Conservation (phyloP, 2,329 filamentous ascomycete genomes). For the Simplicillium sp. region DNA sequence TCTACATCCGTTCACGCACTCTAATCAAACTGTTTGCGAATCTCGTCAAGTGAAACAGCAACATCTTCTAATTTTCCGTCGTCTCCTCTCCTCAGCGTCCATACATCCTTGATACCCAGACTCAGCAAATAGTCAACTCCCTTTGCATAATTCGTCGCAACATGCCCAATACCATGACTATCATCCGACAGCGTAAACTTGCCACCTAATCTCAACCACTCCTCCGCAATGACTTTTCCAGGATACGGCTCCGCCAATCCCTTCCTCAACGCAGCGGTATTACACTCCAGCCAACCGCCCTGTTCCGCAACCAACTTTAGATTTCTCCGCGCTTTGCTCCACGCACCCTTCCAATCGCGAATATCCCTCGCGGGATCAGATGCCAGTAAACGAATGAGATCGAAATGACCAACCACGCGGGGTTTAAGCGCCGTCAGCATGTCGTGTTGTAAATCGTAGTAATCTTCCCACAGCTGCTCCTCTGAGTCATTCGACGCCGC, state of each 20-base stretch:
- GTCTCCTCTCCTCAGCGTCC: conserved; percentile 35
- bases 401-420: conserved; percentile 84
- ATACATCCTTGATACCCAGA: conserved; percentile 55
- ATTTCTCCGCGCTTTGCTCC: conserved; percentile 67
- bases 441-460: conserved; percentile 78
- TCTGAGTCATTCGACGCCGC: conserved; percentile 40
- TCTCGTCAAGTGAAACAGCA: conserved; percentile 30
- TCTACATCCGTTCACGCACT: no score
- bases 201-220: conserved; percentile 64
- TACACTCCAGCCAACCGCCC: conserved; percentile 80
- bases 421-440: conserved; percentile 70
- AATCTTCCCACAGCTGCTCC: conserved; percentile 66
- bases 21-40: conserved; percentile 20
- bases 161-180: conserved; percentile 79
- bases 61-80: conserved; percentile 25
- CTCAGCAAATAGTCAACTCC: conserved; percentile 61
- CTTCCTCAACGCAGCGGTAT: conserved; percentile 80
- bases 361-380: conserved; percentile 56
- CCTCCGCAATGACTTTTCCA: conserved; percentile 65
- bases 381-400: conserved; percentile 77
- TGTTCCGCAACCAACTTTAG: conserved; percentile 60
- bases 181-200: conserved; percentile 90
- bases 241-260: conserved; percentile 89
- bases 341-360: conserved; percentile 51
- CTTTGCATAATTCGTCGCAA: conserved; percentile 73